These are phyloP conservation scores for Clarireedia hainanense DNA, from an alignment of 2,329 filamentous ascomycete genomes.

Conservation along the genomic window DNA sequence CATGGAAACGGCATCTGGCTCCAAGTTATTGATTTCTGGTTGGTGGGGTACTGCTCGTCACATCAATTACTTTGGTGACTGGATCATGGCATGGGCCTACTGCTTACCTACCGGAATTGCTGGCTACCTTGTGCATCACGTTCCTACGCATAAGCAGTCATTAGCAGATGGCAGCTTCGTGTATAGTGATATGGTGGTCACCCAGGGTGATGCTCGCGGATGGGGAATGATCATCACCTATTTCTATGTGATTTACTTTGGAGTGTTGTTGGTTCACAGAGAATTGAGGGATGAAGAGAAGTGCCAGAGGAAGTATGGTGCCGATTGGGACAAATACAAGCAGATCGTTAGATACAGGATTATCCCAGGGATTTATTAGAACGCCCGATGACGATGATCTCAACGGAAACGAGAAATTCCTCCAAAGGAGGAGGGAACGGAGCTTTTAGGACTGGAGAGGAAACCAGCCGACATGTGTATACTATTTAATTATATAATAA, in stretches of 20 bases:
- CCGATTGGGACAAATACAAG: constrained; percentile 86
- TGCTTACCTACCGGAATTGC: constrained; percentile 78
- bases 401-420: too few relatives aligned
- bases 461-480: too few relatives aligned
- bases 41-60: constrained; percentile 93
- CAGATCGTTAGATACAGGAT: constrained; percentile 65
- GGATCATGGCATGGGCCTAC: constrained; percentile 89
- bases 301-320: constrained; percentile 83
- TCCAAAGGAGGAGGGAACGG: too few relatives aligned
- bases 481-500: too few relatives aligned
- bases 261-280: constrained; percentile 74
- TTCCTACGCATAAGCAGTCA: constrained; percentile 42
- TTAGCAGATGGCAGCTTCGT: constrained; percentile 46
- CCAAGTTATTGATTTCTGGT: constrained; percentile 71
- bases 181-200: constrained; percentile 48
- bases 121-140: constrained; percentile 62
- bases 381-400: too few relatives aligned
- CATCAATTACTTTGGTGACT: constrained; percentile 95
- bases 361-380: constrained; percentile 73
- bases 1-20: constrained; percentile 77
- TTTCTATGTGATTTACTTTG: constrained; percentile 93
- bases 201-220: constrained; percentile 66
- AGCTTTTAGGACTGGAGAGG: too few relatives aligned
- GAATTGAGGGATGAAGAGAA: constrained; percentile 86
- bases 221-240: constrained; percentile 88